Percentiles rank a stretch among this genome's conserved stretches.
Evolutionary conservation across 495 filamentous ascomycete genomes (phyloP).

Genomic region (Penicillium lagena): DNA sequence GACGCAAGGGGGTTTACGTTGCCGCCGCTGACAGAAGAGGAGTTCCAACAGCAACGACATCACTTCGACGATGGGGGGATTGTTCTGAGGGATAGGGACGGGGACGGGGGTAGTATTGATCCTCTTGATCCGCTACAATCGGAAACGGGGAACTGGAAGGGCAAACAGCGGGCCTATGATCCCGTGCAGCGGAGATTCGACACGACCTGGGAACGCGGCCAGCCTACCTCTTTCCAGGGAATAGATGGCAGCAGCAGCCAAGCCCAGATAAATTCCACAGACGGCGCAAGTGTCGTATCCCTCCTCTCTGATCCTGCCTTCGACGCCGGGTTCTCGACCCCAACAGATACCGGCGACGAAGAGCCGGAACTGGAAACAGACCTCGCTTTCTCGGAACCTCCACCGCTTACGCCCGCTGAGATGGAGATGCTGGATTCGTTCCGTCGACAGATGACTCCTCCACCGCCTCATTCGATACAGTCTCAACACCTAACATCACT

Average conservation of each 20-base stretch:
- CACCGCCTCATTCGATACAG: neutral
- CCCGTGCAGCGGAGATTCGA: conserved; percentile 10
- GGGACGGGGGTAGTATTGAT: neutral
- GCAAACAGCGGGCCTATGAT: conserved; percentile 14
- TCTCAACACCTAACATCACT: conserved; percentile 13
- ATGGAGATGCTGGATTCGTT: conserved; percentile 33
- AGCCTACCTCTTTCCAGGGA: neutral
- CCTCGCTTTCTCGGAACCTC: conserved; percentile 3
- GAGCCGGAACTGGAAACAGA: conserved; percentile 35
- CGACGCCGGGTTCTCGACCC: conserved; percentile 36
- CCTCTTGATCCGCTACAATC: neutral
- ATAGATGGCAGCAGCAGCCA: too few species aligned
- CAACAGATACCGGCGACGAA: conserved; percentile 5
- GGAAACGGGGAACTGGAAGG: conserved; percentile 21
- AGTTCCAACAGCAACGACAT: conserved; percentile 14
- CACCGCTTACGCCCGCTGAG: conserved; percentile 19
- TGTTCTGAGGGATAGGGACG: neutral
- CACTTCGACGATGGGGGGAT: too few species aligned
- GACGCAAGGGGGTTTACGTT: conserved; percentile 17
- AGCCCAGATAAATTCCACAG: conserved; percentile 7
- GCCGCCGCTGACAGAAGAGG: conserved; percentile 19
- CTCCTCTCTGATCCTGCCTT: conserved; percentile 49
- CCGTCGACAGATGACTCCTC: conserved; percentile 10
- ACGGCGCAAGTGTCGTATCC: conserved; percentile 38
- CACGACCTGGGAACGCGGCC: conserved; percentile 12